Evolutionary conservation across 129 eudicot genomes (phyloP), one percentile per base, ranked within the genome.

Genomic region (Apium graveolens): DNA sequence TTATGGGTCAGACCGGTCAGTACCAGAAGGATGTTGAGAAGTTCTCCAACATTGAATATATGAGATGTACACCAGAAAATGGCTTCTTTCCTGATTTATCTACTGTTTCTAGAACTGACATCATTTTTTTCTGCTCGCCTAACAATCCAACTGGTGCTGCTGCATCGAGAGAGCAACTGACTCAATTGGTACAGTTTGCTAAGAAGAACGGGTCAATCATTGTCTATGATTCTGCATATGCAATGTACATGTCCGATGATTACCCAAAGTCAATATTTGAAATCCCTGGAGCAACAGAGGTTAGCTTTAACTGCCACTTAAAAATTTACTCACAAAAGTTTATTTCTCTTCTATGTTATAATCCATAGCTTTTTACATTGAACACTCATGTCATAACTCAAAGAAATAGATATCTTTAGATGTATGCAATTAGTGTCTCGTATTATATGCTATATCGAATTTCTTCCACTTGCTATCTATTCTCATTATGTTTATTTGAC

Each of bases 61-160:
- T 95, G 96, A 90, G 79, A 77, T 95, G 98, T 76, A 88, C 88
- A 18, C 96, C 98, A 69, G 96, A 95, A 79, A 95, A 95, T 78
- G 94, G 91, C 81, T 95, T 90, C 86, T 95, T 95, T 79, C 98
- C 98, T 57, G 98, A 91, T 84, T 82, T 95, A 60, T 95, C 96
- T 34, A 75, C 83, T 74, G 88, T 88, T 80, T 75, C 90, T 45
- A 88, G 92, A 76, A 91, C 98, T 37, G 98, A 95, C 85, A 82
- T 95, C 81, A 95, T 91, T 83, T 95, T 95, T 75, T 95, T 95
- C 87, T 95, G 98, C 78, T 91, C 97, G 53, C 98, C 98, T 9
- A 95, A 91, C 83, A 95, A 95, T 83, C 98, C 98, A 76, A 95
- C 98, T 44, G 98, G 98, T 74, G 86, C 86, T 66, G 93, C 97